Conservation (phyloP, 129 eudicot species). For the Lactuca sativa region DNA sequence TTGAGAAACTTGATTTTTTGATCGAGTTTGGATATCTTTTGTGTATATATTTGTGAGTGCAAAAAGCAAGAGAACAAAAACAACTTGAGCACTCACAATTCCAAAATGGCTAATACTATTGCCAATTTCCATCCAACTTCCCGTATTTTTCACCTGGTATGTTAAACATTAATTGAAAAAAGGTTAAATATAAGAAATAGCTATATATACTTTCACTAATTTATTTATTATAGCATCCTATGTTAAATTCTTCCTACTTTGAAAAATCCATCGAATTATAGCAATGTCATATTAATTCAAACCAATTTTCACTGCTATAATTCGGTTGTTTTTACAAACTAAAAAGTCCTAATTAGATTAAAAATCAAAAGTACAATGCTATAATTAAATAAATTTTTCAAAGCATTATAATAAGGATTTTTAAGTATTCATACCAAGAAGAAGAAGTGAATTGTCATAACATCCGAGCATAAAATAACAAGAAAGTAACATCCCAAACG, state of each 20-base stretch:
- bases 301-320: neutral
- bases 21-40: constrained; percentile 60
- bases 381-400: neutral
- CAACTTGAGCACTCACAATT: constrained; percentile 98
- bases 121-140: constrained; percentile 99
- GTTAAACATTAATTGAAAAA: no score
- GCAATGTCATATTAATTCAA: neutral
- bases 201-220: neutral
- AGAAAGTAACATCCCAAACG: constrained; percentile 87
- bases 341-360: neutral
- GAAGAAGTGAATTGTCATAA: constrained; percentile 98
- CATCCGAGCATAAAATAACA: constrained; percentile 87
- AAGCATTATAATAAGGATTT: constrained; percentile 1
- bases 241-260: no score
- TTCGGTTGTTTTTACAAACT: neutral
- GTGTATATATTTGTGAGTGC: constrained; percentile 86
- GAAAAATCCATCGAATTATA: no score
- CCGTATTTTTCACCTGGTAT: constrained; percentile 79
- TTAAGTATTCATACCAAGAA: constrained; percentile 61
- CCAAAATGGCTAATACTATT: constrained; percentile 99
- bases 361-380: neutral
- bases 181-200: no score
- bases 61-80: constrained; percentile 84
- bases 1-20: constrained; percentile 41
- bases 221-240: neutral